Evolutionary conservation across 257 asterid genomes (phyloP).

Genomic region (Nicotiana tabacum): DNA sequence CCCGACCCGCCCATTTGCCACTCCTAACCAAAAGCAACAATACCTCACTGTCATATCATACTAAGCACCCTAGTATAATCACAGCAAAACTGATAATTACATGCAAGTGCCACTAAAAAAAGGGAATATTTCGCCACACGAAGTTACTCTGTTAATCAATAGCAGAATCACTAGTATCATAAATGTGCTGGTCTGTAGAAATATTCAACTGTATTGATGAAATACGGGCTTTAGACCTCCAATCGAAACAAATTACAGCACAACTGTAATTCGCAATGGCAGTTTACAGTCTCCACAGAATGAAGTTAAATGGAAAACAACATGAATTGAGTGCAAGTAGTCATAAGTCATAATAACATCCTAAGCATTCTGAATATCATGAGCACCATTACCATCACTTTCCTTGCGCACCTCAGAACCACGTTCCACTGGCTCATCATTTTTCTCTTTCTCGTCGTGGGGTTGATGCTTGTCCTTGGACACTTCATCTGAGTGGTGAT

Average conservation of each 20-base stretch:
- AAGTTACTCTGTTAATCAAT: not conserved
- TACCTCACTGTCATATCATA: too few relatives aligned
- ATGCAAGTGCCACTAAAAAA: not conserved
- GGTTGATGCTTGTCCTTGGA: not conserved
- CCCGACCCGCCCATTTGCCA: too few relatives aligned
- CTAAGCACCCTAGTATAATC: not conserved
- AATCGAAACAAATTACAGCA: not conserved
- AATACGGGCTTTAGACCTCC: not conserved
- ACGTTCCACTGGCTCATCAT: not conserved
- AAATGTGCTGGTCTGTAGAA: not conserved
- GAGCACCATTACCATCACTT: not conserved
- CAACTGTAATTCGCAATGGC: not conserved
- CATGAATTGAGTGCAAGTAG: not conserved
- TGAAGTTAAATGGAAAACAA: not conserved
- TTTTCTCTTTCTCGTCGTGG: not conserved
- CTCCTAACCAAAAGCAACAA: too few relatives aligned
- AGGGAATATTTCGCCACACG: not conserved
- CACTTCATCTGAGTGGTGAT: conserved; percentile 4
- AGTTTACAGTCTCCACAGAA: not conserved
- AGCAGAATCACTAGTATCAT: not conserved
- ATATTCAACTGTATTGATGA: not conserved
- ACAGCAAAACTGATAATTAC: not conserved
- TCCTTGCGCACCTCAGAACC: not conserved
- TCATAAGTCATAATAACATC: too few relatives aligned
- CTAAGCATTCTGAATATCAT: not conserved